Percentiles rank a stretch among this genome's conserved stretches.
phyloP scores from a whole-genome alignment of 2,329 filamentous ascomycete genomes.

The Phoma herbarum region DNA sequence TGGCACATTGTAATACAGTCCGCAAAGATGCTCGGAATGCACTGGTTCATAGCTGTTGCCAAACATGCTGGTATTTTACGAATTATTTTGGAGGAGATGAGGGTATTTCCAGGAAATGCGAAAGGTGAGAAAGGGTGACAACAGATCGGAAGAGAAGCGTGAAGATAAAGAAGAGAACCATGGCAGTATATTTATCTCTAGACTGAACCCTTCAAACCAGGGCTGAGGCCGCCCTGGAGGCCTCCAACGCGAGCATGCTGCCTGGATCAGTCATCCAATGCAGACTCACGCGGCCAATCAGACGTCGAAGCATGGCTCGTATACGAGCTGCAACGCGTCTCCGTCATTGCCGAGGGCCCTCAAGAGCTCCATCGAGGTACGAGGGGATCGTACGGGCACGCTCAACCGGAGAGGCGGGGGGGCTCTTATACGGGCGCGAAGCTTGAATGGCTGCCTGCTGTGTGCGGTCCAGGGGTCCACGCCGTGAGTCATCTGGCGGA shows the following conservation, averaged over 20 bases:
- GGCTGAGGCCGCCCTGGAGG: constrained; percentile 3
- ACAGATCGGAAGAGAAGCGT: constrained; percentile 7
- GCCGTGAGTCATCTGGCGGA: not conserved
- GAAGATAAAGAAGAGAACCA: not conserved
- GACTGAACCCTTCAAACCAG: not conserved
- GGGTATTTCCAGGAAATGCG: not conserved
- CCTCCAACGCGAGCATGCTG: constrained; percentile 16
- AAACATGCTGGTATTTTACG: not conserved
- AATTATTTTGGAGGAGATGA: not conserved
- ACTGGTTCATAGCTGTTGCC: not conserved
- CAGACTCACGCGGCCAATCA: constrained; percentile 18
- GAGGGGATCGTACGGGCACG: not conserved
- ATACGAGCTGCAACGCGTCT: not conserved
- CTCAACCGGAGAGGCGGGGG: not conserved
- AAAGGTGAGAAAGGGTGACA: not conserved
- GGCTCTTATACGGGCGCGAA: not conserved
- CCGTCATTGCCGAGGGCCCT: not conserved
- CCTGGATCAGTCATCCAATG: constrained; percentile 20
- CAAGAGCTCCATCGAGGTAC: not conserved
- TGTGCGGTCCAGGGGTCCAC: not conserved
- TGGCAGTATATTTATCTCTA: constrained; percentile 6
- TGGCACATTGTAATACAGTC: constrained; percentile 41
- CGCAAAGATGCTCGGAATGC: constrained; percentile 32
- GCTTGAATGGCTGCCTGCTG: not conserved
- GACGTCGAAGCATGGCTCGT: not conserved